Evolutionary conservation across 176 grass and related monocot genomes (phyloP).

Genomic region (Pontederia paniculata): DNA sequence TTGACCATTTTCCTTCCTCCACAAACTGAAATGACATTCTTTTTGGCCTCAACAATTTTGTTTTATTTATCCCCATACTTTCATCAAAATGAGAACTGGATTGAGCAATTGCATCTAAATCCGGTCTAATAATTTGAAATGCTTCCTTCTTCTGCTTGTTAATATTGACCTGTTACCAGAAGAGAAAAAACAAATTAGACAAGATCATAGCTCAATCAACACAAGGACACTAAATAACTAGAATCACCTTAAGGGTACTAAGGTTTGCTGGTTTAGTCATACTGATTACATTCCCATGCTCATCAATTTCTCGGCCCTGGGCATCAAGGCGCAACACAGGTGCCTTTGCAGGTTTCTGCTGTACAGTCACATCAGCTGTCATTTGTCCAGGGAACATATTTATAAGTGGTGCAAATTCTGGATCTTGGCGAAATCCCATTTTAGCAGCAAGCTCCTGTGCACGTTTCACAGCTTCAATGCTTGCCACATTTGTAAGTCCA

Average conservation of each 20-base stretch:
- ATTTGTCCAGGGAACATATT: conserved; percentile 77
- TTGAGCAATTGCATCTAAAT: conserved; percentile 72
- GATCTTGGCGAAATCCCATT: conserved; percentile 94
- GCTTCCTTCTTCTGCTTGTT: conserved; percentile 96
- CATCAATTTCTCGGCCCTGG: conserved; percentile 91
- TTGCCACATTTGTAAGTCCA: conserved; percentile 55
- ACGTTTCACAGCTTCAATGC: conserved; percentile 81
- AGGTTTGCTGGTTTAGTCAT: conserved; percentile 59
- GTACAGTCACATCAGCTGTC: conserved; percentile 45
- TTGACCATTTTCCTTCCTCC: conserved; percentile 82
- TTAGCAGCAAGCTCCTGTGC: conserved; percentile 85
- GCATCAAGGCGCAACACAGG: conserved; percentile 83
- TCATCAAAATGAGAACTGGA: conserved; percentile 83
- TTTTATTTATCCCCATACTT: conserved; percentile 84
- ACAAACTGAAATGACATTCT: conserved; percentile 82
- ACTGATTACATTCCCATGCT: conserved; percentile 75
- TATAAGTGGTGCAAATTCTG: conserved; percentile 70
- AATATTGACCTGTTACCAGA: conserved; percentile 66
- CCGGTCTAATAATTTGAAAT: conserved; percentile 93
- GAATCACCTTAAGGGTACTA: conserved; percentile 78
- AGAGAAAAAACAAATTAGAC: not conserved
- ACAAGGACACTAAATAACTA: not conserved
- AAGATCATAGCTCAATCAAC: not conserved
- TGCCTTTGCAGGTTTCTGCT: conserved; percentile 70
- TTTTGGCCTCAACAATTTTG: conserved; percentile 71